A percentile compares a stretch with the other conserved stretches of the same genome.
Conservation (phyloP, 2,329 filamentous ascomycete species). For the Hypocreales sp. region DNA sequence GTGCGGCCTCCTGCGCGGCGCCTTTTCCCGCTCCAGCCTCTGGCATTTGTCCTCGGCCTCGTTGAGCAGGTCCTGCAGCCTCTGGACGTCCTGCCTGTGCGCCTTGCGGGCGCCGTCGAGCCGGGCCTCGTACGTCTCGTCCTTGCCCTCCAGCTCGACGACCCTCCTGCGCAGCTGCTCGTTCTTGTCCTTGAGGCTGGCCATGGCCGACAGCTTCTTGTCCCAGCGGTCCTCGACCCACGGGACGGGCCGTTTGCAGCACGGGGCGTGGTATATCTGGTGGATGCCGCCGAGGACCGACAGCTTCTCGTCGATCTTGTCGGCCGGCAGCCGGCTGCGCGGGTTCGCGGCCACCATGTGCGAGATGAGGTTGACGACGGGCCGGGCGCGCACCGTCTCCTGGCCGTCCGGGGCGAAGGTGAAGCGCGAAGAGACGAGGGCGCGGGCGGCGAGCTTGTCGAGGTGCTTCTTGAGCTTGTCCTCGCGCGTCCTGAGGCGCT, state of each 20-base stretch:
- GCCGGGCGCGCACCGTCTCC: slow-evolving; percentile 23
- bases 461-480: slow-evolving; percentile 19
- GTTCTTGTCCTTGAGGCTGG: slow-evolving; percentile 16
- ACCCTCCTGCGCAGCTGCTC: slow-evolving; percentile 17
- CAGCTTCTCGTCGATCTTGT: slow-evolving; percentile 23
- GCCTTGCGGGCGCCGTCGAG: slow-evolving; percentile 19
- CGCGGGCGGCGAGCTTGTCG: slow-evolving; percentile 16
- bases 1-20: slow-evolving; percentile 7
- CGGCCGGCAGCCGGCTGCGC: slow-evolving; percentile 15
- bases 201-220: slow-evolving; percentile 13
- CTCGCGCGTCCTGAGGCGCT: slow-evolving; percentile 16
- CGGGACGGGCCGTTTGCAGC: slow-evolving; percentile 24
- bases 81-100: slow-evolving; percentile 16
- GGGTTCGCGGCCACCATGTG: slow-evolving; percentile 19
- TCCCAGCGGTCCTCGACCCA: slow-evolving; percentile 22
- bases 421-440: slow-evolving; percentile 17
- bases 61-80: slow-evolving; percentile 18
- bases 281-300: slow-evolving; percentile 29
- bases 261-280: slow-evolving; percentile 29
- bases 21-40: slow-evolving; percentile 12
- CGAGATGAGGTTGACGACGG: slow-evolving; percentile 20
- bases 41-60: slow-evolving; percentile 17
- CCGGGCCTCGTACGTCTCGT: slow-evolving; percentile 22
- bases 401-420: slow-evolving; percentile 21
- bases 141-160: slow-evolving; percentile 19